Base-by-base conservation (phyloP, 2,329 filamentous ascomycete genomes). In the Ambrosiella xylebori region DNA sequence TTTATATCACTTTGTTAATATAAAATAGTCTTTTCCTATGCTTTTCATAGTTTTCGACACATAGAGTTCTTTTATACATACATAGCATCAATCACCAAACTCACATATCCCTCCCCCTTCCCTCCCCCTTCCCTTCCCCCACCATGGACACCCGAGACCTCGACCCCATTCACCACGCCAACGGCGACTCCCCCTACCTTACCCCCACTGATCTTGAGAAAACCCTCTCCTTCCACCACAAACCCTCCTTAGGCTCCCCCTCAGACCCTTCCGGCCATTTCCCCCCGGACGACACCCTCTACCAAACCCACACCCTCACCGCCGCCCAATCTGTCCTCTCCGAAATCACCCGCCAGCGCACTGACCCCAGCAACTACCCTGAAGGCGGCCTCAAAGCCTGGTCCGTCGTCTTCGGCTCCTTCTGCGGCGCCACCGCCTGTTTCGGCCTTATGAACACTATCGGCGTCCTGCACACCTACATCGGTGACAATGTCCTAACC, bases 381-480 rank as follows among this genome's bases (percentile, higher is more conserved):
- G 87, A 93, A 72, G 86, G 87, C 38, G 86, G 87, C 4, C 68
- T 77, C 4, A 68, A 76, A 64, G 85, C 81, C 57, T 91, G 86
- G 84, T 74, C 85, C 5, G 86, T 90, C 7, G 85, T 91, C 1
- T 71, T 88, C n/a, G 86, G 85, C 19, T 83, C 81, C 7, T 90
- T 89, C 68, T 80, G 79, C 63, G 82, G 82, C 35, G 81, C 89
- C 68, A 71, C 83, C 58, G 82, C 81, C 8, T 77, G 80, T 5
- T 82, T 88, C 60, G 86, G 86, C 0, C 74, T 88, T 64, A 82
- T 88, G 74, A 86, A 86, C 68, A 80, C 78, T 61, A 75, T 86
- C n/a, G 86, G 84, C 39, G 83, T 84, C 1, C 86, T 90, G 69
- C 83, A 91, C 70, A 79, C 84, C 12, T 91, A 91, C 68, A 78